Evolutionary conservation across 257 asterid species (phyloP).

Genomic region (Solanum pimpinellifolium): DNA sequence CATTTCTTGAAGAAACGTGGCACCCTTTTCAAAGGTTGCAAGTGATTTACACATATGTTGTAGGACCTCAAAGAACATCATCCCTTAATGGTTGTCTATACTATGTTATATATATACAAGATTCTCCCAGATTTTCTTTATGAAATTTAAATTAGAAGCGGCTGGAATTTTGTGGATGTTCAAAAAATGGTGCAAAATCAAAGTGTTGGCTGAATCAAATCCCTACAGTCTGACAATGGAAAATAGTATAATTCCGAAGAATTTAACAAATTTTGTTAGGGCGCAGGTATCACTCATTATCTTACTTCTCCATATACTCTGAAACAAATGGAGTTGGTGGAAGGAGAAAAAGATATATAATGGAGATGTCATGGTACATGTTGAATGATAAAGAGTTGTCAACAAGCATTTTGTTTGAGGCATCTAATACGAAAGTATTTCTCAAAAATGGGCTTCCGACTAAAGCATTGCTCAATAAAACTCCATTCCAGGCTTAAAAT

Average conservation of each 20-base stretch:
- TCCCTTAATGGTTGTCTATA: background rate
- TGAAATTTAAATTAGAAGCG: background rate
- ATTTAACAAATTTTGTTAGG: background rate
- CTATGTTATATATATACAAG: too few species aligned
- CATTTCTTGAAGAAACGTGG: background rate
- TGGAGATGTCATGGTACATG: background rate
- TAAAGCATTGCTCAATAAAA: background rate
- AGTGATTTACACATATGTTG: too few species aligned
- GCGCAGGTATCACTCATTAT: background rate
- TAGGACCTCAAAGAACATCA: too few species aligned
- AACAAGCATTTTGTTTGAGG: too few species aligned
- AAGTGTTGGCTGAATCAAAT: too few species aligned
- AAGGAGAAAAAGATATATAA: background rate
- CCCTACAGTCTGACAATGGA: background rate
- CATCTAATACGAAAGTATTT: too few species aligned
- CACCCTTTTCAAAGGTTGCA: background rate
- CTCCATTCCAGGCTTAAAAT: background rate
- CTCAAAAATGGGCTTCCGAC: background rate
- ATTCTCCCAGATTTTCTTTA: too few species aligned
- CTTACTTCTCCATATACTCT: background rate
- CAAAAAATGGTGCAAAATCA: too few species aligned
- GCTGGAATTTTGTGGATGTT: too few species aligned
- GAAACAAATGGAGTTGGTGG: background rate
- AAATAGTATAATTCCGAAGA: too few species aligned
- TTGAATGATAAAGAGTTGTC: background rate